A percentile compares a stretch with the other conserved stretches of the same genome.
phyloP scores from a whole-genome alignment of 2,329 filamentous ascomycete genomes.

The Pseudogymnoascus sp. region DNA sequence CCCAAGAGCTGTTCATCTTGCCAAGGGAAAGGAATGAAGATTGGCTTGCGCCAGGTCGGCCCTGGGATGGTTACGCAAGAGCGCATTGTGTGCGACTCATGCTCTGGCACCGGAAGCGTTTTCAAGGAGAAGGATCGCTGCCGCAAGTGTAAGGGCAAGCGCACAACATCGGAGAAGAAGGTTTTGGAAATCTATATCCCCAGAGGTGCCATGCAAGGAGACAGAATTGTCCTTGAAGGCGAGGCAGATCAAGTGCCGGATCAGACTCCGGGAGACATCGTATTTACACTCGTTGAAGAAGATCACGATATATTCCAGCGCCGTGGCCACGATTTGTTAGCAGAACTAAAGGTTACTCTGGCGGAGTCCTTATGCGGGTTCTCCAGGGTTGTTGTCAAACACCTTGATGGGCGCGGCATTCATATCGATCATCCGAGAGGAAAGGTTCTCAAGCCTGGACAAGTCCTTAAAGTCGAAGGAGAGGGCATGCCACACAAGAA shows the following conservation, averaged over 20 bases:
- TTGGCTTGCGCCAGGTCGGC: constrained; percentile 73
- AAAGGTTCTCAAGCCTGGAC: constrained; percentile 71
- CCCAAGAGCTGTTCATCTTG: constrained; percentile 75
- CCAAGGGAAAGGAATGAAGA: constrained; percentile 67
- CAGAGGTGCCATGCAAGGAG: constrained; percentile 74
- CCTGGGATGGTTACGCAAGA: constrained; percentile 79
- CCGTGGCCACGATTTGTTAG: constrained; percentile 74
- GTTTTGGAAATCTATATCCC: constrained; percentile 95
- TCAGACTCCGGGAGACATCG: constrained; percentile 82
- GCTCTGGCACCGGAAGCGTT: constrained; percentile 74
- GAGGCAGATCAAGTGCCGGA: constrained; percentile 91
- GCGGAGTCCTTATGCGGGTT: constrained; percentile 83
- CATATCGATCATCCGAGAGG: constrained; percentile 71
- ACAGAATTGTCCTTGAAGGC: constrained; percentile 81
- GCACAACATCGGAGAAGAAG: constrained; percentile 81
- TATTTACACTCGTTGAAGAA: constrained; percentile 79
- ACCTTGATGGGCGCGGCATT: constrained; percentile 89
- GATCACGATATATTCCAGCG: constrained; percentile 75
- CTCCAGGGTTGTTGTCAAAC: constrained; percentile 79
- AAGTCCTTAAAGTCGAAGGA: constrained; percentile 75
- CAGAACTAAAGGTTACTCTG: constrained; percentile 71
- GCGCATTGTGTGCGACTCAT: constrained; percentile 71
- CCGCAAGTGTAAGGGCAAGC: constrained; percentile 96
- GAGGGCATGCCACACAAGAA: constrained; percentile 95
- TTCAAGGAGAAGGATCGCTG: constrained; percentile 96